phyloP scores from a whole-genome alignment of 2,329 filamentous ascomycete genomes.

The Exophiala bonariae region DNA sequence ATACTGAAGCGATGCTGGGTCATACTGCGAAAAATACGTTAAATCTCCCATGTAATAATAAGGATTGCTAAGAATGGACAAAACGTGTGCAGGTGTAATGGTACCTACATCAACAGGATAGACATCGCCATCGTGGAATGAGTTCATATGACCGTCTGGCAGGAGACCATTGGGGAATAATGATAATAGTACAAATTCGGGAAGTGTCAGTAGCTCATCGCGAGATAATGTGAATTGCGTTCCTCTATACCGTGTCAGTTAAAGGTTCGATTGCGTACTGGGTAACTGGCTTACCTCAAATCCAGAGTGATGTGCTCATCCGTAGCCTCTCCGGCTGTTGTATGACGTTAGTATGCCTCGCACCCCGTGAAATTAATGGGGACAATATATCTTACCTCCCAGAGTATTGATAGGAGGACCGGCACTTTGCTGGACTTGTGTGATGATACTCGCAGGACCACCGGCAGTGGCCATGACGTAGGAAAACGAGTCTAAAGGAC shows the following conservation, averaged over 20 bases:
- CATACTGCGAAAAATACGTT: conserved; percentile 70
- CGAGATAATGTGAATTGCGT: conserved; percentile 90
- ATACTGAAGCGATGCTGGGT: conserved; percentile 92
- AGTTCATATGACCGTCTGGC: conserved; percentile 92
- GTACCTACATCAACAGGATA: conserved; percentile 93
- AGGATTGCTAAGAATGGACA: conserved; percentile 28
- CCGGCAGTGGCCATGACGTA: conserved; percentile 98
- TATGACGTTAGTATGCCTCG: conserved; percentile 10
- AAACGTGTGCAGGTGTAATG: conserved; percentile 24
- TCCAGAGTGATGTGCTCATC: conserved; percentile 32
- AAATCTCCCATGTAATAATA: conserved; percentile 49
- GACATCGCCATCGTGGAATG: conserved; percentile 87
- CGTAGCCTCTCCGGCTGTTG: conserved; percentile 24
- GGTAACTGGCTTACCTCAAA: conserved; percentile 24
- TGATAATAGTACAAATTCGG: conserved; percentile 96
- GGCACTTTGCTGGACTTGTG: conserved; percentile 93
- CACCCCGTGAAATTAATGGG: conserved; percentile 1
- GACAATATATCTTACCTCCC: conserved; percentile 65
- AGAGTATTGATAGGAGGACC: conserved; percentile 82
- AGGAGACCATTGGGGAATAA: conserved; percentile 98
- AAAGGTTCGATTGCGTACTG: conserved; percentile 26
- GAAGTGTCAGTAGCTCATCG: conserved; percentile 91
- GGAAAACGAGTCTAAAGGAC: conserved; percentile 86
- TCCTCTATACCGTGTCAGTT: conserved; percentile 59
- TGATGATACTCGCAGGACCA: conserved; percentile 97